phyloP scores from a whole-genome alignment of 164 flowering plant genomes.

The Chimonanthus salicifolius region DNA sequence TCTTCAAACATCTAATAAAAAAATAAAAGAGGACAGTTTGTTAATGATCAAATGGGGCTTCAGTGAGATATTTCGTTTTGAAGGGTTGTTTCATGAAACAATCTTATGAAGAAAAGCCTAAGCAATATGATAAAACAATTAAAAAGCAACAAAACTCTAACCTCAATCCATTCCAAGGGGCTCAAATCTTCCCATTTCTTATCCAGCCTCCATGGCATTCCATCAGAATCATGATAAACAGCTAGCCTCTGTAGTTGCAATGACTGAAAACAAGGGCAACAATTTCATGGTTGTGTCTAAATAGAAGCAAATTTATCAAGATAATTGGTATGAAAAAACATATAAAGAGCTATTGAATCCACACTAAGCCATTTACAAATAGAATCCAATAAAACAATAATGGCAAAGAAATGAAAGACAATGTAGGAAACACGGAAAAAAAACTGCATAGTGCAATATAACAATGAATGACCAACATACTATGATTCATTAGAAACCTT shows the following conservation, averaged over 20 bases:
- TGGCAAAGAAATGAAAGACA: neutral
- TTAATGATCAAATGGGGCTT: neutral
- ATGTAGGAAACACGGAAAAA: neutral
- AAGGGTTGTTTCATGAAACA: neutral
- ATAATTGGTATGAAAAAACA: neutral
- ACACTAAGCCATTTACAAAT: neutral
- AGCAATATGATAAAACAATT: neutral
- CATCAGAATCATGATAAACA: conserved; percentile 82
- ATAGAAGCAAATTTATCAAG: neutral
- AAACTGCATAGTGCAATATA: too few relatives aligned
- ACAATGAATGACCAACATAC: neutral
- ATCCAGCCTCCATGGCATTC: conserved; percentile 68
- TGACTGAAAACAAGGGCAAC: conserved; percentile 42
- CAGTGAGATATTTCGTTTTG: too few relatives aligned
- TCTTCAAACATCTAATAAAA: conserved; percentile 78
- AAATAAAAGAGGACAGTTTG: neutral
- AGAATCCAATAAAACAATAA: neutral
- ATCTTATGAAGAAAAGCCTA: neutral
- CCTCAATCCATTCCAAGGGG: conserved; percentile 96
- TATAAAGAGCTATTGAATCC: neutral
- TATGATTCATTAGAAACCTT: neutral
- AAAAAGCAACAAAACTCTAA: conserved; percentile 22
- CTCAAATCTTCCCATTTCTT: conserved; percentile 87
- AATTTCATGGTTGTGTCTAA: conserved; percentile 8
- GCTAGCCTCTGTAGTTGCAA: conserved; percentile 97